Percentiles rank a stretch among this genome's conserved stretches.
These are phyloP conservation scores for Tylopilus vinaceipallidus DNA, from an alignment of 768 basidiomycete species.

Conservation along the genomic window DNA sequence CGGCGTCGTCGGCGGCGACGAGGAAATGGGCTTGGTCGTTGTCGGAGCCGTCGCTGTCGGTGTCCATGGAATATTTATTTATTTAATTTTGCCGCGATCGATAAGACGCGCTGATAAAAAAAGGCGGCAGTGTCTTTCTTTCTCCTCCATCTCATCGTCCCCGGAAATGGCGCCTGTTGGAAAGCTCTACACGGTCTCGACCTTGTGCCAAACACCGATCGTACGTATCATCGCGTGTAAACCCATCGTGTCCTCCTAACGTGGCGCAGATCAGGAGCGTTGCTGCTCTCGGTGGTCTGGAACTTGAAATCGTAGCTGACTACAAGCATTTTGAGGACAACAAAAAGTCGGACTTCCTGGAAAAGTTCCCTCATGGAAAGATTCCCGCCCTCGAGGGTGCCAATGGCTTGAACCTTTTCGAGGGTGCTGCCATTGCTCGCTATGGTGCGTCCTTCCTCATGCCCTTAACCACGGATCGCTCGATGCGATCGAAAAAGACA, in stretches of 20 bases:
- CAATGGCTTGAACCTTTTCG: slow-evolving; percentile 78
- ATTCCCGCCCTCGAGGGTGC: slow-evolving; percentile 78
- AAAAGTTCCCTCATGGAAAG: slow-evolving; percentile 80
- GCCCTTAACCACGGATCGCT: slow-evolving; percentile 8
- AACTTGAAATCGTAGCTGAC: slow-evolving; percentile 48
- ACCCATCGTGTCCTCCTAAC: not conserved
- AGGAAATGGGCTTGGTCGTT: slow-evolving; percentile 20
- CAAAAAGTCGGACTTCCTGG: slow-evolving; percentile 64
- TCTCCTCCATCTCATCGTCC: slow-evolving; percentile 23
- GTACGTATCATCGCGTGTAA: slow-evolving; percentile 34
- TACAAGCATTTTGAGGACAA: slow-evolving; percentile 68
- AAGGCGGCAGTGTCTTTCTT: slow-evolving; percentile 4
- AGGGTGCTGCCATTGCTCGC: slow-evolving; percentile 77
- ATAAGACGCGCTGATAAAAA: slow-evolving; percentile 32
- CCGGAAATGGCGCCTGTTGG: slow-evolving; percentile 55
- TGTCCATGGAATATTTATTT: slow-evolving; percentile 26
- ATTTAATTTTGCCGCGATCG: slow-evolving; percentile 25
- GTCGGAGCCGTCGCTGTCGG: slow-evolving; percentile 30
- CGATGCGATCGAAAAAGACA: slow-evolving; percentile 23
- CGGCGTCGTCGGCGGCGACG: slow-evolving; percentile 11
- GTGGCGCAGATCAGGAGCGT: slow-evolving; percentile 47
- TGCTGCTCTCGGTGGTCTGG: slow-evolving; percentile 59
- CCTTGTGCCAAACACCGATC: slow-evolving; percentile 42
- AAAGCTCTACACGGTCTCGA: slow-evolving; percentile 56
- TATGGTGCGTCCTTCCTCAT: slow-evolving; percentile 70